Evolutionary conservation across 371 early-diverging fungal species (phyloP), one percentile per base, ranked within the genome.

Genomic region (Lichtheimia corymbifera): DNA sequence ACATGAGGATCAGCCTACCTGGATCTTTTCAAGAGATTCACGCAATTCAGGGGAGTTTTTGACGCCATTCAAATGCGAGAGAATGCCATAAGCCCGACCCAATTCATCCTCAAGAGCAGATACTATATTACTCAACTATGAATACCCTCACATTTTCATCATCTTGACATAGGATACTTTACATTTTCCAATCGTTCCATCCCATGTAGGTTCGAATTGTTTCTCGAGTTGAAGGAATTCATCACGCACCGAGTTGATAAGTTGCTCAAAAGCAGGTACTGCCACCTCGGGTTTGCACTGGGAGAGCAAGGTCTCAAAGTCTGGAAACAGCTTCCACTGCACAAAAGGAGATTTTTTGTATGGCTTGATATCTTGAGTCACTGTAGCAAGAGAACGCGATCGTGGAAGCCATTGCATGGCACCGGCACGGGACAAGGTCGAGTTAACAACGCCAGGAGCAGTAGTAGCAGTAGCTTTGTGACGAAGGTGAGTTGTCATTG

Each of bases 1-100:
- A 15, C 9, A 35, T 35, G 35, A 35, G 5, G 6, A 35, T 35
- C 35, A 9, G n/a, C 35, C 17, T 65, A 66, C 71, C 68, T 71
- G 85, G n/a, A 85, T 73, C 14, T 76, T 66, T 57, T 85, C 84
- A 4, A 86, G 58, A 6, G 86, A 86, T n/a, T 72, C 60, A 44
- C 88, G 82, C 4, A 86, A 62, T 35, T 80, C 86, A 1, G 77
- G 74, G 0, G 85, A 80, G 59, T 88, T 84, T 50, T 79, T 81
- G 50, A 88, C 88, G 61, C 79, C 82, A 47, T 83, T 81, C 42
- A 88, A 65, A 59, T 88, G 88, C 22, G 79, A 74, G 9, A 86
- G 57, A 47, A 86, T 73, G n/a, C 84, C 83, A 55, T 69, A 79
- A 0, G 86, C 83, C 17, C 84, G 76, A 17, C 82, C 78, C 22